Percentiles rank a stretch among this genome's conserved stretches.
Evolutionary conservation across 2,329 filamentous ascomycete species (phyloP).

Genomic region (Triangularia setosa): DNA sequence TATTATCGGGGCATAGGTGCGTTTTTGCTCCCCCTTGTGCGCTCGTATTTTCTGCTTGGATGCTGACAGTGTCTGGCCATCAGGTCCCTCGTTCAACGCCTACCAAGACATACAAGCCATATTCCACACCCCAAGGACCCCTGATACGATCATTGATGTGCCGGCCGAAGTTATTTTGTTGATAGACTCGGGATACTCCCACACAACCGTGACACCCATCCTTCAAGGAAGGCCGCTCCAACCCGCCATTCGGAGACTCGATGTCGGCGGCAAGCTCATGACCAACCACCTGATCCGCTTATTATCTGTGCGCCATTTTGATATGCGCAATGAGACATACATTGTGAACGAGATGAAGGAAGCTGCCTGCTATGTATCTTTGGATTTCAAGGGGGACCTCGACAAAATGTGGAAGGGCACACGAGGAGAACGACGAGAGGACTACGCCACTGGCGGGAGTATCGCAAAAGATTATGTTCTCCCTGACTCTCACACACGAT

Average conservation of each 20-base stretch:
- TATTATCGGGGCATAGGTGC: conserved; percentile 73
- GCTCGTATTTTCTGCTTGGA: background rate
- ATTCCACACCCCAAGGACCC: conserved; percentile 56
- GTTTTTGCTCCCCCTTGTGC: conserved; percentile 18
- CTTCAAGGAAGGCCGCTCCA: conserved; percentile 78
- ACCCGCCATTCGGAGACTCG: conserved; percentile 74
- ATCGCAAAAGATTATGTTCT: conserved; percentile 89
- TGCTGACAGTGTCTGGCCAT: conserved; percentile 9
- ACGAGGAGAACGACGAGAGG: conserved; percentile 51
- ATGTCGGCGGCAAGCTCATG: conserved; percentile 87
- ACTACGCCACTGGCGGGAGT: conserved; percentile 48
- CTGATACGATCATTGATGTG: conserved; percentile 39
- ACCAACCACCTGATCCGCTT: conserved; percentile 91
- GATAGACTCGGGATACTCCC: conserved; percentile 88
- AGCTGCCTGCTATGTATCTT: conserved; percentile 74
- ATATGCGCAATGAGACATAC: conserved; percentile 90
- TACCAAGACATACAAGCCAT: conserved; percentile 73
- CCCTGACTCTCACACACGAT: conserved; percentile 65
- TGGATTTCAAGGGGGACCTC: conserved; percentile 72
- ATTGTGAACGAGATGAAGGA: conserved; percentile 98
- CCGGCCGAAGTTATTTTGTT: conserved; percentile 82
- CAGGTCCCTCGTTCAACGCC: conserved; percentile 72
- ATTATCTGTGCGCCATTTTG: conserved; percentile 86
- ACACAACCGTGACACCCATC: conserved; percentile 85
- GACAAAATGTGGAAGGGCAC: conserved; percentile 82